phyloP scores from a whole-genome alignment of 148 eudicot genomes.

The Fallopia convolvulus region DNA sequence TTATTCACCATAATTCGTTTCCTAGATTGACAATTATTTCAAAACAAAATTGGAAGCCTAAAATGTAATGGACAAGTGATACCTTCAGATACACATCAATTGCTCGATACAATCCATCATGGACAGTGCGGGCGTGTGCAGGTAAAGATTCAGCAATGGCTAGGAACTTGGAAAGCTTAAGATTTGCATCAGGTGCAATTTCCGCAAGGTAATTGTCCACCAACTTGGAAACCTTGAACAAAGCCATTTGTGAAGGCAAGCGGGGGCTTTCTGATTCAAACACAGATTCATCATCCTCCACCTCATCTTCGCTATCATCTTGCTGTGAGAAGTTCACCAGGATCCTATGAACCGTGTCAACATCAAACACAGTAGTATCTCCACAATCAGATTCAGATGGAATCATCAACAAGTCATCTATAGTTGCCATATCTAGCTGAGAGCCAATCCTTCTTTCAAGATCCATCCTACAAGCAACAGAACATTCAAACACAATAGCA shows the following conservation, averaged over 20 bases:
- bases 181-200: conserved; percentile 89
- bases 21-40: too few species aligned
- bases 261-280: conserved; percentile 62
- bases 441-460: conserved; percentile 89
- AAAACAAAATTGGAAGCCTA: too few species aligned
- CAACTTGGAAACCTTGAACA: conserved; percentile 71
- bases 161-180: conserved; percentile 70
- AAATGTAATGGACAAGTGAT: neutral
- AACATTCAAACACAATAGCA: conserved; percentile 60
- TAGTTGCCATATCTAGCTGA: conserved; percentile 75
- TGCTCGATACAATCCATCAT: conserved; percentile 81
- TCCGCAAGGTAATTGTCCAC: conserved; percentile 86
- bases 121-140: conserved; percentile 64
- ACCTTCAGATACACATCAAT: conserved; percentile 88
- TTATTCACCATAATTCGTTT: too few species aligned
- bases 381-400: conserved; percentile 76
- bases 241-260: conserved; percentile 73
- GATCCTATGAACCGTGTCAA: conserved; percentile 81
- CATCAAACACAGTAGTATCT: conserved; percentile 71
- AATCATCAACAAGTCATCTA: conserved; percentile 81
- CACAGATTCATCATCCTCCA: conserved; percentile 53
- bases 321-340: conserved; percentile 79
- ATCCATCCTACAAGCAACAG: conserved; percentile 65
- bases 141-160: conserved; percentile 83
- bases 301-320: conserved; percentile 73